These are phyloP conservation scores for Arxiozyma telluris DNA, from an alignment of 1,139 yeast genomes.

Conservation along the genomic window DNA sequence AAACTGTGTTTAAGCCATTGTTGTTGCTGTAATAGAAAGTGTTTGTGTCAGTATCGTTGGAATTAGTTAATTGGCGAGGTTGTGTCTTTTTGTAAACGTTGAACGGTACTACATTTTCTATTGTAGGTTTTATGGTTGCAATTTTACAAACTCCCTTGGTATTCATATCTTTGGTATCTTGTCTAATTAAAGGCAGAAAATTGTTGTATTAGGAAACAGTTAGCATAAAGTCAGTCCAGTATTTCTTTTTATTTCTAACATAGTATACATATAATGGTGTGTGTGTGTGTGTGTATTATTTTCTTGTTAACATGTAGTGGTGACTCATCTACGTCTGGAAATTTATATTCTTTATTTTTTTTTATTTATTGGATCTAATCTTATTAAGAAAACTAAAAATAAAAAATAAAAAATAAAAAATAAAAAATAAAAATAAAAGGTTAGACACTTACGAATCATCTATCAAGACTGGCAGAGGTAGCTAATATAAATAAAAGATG, in stretches of 20 bases:
- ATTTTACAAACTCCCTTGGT: slow-evolving; percentile 3
- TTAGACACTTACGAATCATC: background rate
- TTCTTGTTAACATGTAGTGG: background rate
- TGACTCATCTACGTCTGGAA: too few relatives aligned
- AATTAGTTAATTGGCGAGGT: slow-evolving; percentile 15
- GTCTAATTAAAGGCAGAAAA: background rate
- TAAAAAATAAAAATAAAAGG: too few relatives aligned
- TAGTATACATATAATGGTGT: background rate
- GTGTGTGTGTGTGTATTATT: background rate
- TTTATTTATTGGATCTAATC: too few relatives aligned
- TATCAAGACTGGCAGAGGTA: background rate
- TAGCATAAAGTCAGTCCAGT: background rate
- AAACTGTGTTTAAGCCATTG: slow-evolving; percentile 19
- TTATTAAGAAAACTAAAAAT: too few relatives aligned
- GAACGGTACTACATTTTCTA: slow-evolving; percentile 32
- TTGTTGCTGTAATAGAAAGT: background rate
- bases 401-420: too few relatives aligned
- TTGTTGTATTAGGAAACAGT: background rate
- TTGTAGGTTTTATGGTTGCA: slow-evolving; percentile 28
- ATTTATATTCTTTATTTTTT: too few relatives aligned
- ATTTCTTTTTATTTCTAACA: too few relatives aligned
- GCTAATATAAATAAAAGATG: background rate
- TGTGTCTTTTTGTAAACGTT: slow-evolving; percentile 25
- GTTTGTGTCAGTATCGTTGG: background rate
- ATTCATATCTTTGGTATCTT: background rate